A percentile compares a stretch with the other conserved stretches of the same genome.
Evolutionary conservation across 225 moss, liverwort and hornwort genomes (phyloP).

Genomic region (Marchantia polymorpha): DNA sequence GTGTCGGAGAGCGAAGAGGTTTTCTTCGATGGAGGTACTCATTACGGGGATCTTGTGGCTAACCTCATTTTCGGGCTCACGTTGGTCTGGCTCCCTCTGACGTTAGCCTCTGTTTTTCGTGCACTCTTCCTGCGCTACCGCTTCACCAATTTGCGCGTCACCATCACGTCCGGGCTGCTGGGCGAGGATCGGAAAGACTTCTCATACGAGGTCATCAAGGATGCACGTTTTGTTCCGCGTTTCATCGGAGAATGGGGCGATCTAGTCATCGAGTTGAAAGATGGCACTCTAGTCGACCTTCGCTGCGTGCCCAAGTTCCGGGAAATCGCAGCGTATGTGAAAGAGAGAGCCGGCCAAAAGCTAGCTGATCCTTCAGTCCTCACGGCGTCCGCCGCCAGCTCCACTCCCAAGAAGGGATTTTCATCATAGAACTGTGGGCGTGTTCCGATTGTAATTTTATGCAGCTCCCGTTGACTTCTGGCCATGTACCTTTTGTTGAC

Average conservation of each 20-base stretch:
- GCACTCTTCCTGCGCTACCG: slow-evolving; percentile 55
- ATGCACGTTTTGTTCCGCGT: slow-evolving; percentile 54
- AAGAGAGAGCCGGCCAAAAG: slow-evolving; percentile 45
- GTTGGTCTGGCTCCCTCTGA: slow-evolving; percentile 61
- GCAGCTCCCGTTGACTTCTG: not conserved
- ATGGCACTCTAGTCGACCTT: slow-evolving; percentile 54
- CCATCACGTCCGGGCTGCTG: slow-evolving; percentile 52
- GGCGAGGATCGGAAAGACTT: slow-evolving; percentile 64
- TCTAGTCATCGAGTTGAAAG: slow-evolving; percentile 53
- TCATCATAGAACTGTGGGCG: slow-evolving; percentile 11
- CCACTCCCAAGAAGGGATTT: slow-evolving; percentile 42
- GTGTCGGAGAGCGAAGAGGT: slow-evolving; percentile 42
- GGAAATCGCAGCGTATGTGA: slow-evolving; percentile 51
- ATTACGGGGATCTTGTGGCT: slow-evolving; percentile 52
- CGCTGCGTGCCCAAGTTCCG: slow-evolving; percentile 57
- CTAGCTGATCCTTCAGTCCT: slow-evolving; percentile 27
- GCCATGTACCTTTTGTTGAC: not conserved
- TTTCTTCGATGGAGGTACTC: slow-evolving; percentile 63
- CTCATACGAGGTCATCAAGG: slow-evolving; percentile 56
- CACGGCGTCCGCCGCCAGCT: slow-evolving; percentile 20
- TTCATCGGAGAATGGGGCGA: slow-evolving; percentile 75
- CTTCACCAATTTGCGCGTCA: slow-evolving; percentile 56
- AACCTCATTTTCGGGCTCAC: slow-evolving; percentile 59
- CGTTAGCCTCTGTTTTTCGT: slow-evolving; percentile 49
- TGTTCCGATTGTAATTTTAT: not conserved